Conservation (phyloP, 371 early-diverging fungal species). For the Mortierella sp. region DNA sequence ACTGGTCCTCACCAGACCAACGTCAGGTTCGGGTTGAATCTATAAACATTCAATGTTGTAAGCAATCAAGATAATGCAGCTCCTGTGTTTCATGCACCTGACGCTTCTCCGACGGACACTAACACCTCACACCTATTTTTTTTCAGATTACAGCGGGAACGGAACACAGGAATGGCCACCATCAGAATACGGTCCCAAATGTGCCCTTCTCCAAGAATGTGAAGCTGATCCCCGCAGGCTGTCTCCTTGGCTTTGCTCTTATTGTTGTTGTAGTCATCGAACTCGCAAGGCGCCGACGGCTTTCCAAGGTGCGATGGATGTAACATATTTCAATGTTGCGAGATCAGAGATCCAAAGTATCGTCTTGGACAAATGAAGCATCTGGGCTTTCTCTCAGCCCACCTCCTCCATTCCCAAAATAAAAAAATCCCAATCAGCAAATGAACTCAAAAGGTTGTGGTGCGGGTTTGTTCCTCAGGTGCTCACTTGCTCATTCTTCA, state of each 20-base stretch:
- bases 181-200: constrained; percentile 37
- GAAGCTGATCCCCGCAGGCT: constrained; percentile 29
- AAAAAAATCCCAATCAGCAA: no score
- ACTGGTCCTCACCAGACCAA: constrained; percentile 62
- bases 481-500: no score
- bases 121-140: neutral
- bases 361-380: no score
- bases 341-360: no score
- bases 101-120: no score
- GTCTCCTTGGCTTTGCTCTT: constrained; percentile 29
- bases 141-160: constrained; percentile 28
- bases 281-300: constrained; percentile 28
- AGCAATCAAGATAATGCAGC: no score
- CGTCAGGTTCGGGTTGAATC: constrained; percentile 61
- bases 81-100: neutral
- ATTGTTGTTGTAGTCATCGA: constrained; percentile 19
- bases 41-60: constrained; percentile 60
- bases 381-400: neutral
- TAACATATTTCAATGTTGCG: no score
- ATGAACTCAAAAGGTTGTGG: no score
- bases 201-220: constrained; percentile 43
- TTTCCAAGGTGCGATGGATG: constrained; percentile 42
- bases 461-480: no score
- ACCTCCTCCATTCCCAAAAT: no score
- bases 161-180: constrained; percentile 39